Evolutionary conservation across 148 eudicot genomes (phyloP).

Genomic region (Spergularia bocconei): DNA sequence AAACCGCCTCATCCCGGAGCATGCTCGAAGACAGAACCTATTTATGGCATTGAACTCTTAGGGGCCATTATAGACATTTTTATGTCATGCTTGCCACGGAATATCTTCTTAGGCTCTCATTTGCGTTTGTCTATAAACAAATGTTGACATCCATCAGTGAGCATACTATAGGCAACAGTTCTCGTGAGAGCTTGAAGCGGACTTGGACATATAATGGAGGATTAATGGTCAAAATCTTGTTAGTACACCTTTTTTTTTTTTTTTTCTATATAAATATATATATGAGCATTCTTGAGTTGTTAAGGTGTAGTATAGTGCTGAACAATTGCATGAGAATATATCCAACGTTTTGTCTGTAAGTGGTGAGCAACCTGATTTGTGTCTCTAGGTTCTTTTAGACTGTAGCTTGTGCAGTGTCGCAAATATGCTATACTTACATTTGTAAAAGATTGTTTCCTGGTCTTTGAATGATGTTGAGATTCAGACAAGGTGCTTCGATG

Average conservation of each 20-base stretch:
- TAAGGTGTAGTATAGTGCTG: slow-evolving; percentile 17
- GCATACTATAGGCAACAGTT: slow-evolving; percentile 2
- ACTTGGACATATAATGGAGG: slow-evolving; percentile 12
- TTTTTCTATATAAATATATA: background rate
- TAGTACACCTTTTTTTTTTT: background rate
- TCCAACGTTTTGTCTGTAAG: slow-evolving; percentile 9
- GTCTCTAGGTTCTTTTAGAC: background rate
- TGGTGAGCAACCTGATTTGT: background rate
- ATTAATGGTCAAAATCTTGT: slow-evolving; percentile 16
- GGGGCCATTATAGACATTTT: slow-evolving; percentile 11
- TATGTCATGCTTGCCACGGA: slow-evolving; percentile 5
- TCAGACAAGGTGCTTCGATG: background rate
- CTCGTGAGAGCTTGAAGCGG: background rate
- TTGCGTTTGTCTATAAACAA: slow-evolving; percentile 10
- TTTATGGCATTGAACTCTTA: slow-evolving; percentile 90
- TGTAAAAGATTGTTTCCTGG: slow-evolving; percentile 12
- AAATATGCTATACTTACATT: slow-evolving; percentile 6
- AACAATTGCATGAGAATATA: slow-evolving; percentile 14
- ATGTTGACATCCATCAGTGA: slow-evolving; percentile 18
- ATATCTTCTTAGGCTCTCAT: slow-evolving; percentile 1
- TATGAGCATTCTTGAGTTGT: slow-evolving; percentile 5
- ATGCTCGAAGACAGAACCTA: slow-evolving; percentile 90
- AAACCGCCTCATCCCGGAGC: slow-evolving; percentile 88
- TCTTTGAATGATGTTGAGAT: slow-evolving; percentile 1
- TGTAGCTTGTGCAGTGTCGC: slow-evolving; percentile 17